These are phyloP conservation scores for Hanseniaspora uvarum DNA, from an alignment of 1,139 yeast genomes.

Conservation along the genomic window DNA sequence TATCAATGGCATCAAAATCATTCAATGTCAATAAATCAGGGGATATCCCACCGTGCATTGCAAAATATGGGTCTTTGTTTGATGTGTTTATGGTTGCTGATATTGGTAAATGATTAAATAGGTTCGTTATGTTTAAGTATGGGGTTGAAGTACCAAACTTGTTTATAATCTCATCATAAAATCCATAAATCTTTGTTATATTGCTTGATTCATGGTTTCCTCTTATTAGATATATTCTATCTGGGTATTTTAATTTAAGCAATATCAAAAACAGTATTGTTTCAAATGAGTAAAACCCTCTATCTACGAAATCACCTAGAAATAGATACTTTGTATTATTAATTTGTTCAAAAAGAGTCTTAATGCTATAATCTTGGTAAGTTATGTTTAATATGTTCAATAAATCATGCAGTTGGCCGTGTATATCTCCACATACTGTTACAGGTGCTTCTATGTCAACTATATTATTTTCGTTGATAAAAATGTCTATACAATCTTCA, in stretches of 20 bases:
- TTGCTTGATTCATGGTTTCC: slow-evolving; percentile 97
- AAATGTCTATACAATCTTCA: slow-evolving; percentile 79
- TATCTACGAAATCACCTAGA: slow-evolving; percentile 74
- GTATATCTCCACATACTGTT: slow-evolving; percentile 97
- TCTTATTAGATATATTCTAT: slow-evolving; percentile 80
- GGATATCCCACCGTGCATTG: slow-evolving; percentile 93
- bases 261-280: slow-evolving; percentile 68
- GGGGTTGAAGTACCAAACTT: slow-evolving; percentile 78
- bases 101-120: slow-evolving; percentile 87
- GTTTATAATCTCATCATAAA: slow-evolving; percentile 91
- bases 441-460: slow-evolving; percentile 93
- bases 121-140: slow-evolving; percentile 79
- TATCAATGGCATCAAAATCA: slow-evolving; percentile 74
- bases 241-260: slow-evolving; percentile 85
- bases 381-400: slow-evolving; percentile 72
- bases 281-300: slow-evolving; percentile 94
- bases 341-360: slow-evolving; percentile 8
- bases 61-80: slow-evolving; percentile 46
- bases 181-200: slow-evolving; percentile 95
- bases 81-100: slow-evolving; percentile 77
- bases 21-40: slow-evolving; percentile 87
- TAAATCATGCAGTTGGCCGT: slow-evolving; percentile 92
- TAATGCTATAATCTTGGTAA: slow-evolving; percentile 45
- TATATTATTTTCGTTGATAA: slow-evolving; percentile 85
- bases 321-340: slow-evolving; percentile 30